Conservation (phyloP, 495 filamentous ascomycete genomes). For the Trichoderma erinaceum region DNA sequence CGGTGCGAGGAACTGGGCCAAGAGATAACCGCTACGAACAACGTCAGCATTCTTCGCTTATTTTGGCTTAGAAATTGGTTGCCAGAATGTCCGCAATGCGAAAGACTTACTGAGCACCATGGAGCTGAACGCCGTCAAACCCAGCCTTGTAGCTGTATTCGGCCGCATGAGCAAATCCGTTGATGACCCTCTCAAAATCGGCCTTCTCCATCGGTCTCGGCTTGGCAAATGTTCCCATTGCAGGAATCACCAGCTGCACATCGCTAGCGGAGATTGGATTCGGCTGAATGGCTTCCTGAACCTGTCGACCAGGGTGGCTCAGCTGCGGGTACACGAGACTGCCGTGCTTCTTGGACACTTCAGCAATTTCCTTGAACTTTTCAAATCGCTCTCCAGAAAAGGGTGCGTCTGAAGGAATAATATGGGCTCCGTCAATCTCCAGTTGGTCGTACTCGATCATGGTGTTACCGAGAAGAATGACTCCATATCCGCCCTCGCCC, state of each 20-base stretch:
- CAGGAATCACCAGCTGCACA: slow-evolving; percentile 43
- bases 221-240: slow-evolving; percentile 22
- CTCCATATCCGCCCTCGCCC: slow-evolving; percentile 53
- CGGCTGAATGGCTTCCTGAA: slow-evolving; percentile 38
- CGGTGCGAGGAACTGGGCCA: slow-evolving; percentile 58
- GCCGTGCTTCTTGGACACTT: slow-evolving; percentile 46
- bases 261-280: slow-evolving; percentile 56
- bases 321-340: slow-evolving; percentile 53
- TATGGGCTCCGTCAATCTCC: slow-evolving; percentile 51
- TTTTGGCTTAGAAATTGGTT: neutral
- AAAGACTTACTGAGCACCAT: slow-evolving; percentile 37
- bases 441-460: slow-evolving; percentile 55
- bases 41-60: neutral
- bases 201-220: slow-evolving; percentile 37
- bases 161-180: slow-evolving; percentile 50
- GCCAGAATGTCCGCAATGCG: neutral
- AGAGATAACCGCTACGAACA: slow-evolving; percentile 51
- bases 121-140: slow-evolving; percentile 54
- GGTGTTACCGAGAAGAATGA: slow-evolving; percentile 57
- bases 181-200: slow-evolving; percentile 45
- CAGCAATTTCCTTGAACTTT: slow-evolving; percentile 48
- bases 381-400: slow-evolving; percentile 53
- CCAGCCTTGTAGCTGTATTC: slow-evolving; percentile 53
- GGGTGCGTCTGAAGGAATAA: slow-evolving; percentile 44
- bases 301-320: slow-evolving; percentile 59